Evolutionary conservation across 495 filamentous ascomycete species (phyloP).

Genomic region (Xylaria acuta): DNA sequence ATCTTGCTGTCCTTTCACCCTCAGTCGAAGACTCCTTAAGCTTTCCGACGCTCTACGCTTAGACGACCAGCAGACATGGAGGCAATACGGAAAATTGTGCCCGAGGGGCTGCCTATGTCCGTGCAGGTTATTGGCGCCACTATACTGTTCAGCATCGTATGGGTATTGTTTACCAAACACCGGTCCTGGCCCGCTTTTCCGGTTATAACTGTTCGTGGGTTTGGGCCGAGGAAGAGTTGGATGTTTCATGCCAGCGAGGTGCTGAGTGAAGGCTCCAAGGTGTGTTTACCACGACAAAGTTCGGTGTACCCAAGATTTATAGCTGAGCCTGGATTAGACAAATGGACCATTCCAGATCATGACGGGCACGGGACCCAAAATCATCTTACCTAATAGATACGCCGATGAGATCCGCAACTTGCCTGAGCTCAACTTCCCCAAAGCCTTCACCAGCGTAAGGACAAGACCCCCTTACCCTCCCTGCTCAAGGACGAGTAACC

Average conservation of each 20-base stretch:
- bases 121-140: constrained; percentile 33
- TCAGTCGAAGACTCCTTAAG: neutral
- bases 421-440: constrained; percentile 45
- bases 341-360: constrained; percentile 41
- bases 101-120: constrained; percentile 37
- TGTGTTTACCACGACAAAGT: constrained; percentile 14
- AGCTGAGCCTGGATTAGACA: constrained; percentile 9
- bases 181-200: constrained; percentile 39
- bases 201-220: constrained; percentile 34
- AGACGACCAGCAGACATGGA: constrained; percentile 28
- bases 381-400: constrained; percentile 56
- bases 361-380: constrained; percentile 39
- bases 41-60: neutral
- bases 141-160: constrained; percentile 34
- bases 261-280: constrained; percentile 33
- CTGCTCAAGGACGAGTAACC: neutral
- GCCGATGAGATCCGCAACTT: constrained; percentile 59
- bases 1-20: neutral
- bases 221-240: constrained; percentile 36
- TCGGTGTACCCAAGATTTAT: neutral
- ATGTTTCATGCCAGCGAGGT: constrained; percentile 32
- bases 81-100: constrained; percentile 32
- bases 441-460: constrained; percentile 48
- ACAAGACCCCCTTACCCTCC: neutral
- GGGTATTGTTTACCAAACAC: constrained; percentile 33